phyloP scores from a whole-genome alignment of 495 filamentous ascomycete genomes.

The Penicillium lividum region DNA sequence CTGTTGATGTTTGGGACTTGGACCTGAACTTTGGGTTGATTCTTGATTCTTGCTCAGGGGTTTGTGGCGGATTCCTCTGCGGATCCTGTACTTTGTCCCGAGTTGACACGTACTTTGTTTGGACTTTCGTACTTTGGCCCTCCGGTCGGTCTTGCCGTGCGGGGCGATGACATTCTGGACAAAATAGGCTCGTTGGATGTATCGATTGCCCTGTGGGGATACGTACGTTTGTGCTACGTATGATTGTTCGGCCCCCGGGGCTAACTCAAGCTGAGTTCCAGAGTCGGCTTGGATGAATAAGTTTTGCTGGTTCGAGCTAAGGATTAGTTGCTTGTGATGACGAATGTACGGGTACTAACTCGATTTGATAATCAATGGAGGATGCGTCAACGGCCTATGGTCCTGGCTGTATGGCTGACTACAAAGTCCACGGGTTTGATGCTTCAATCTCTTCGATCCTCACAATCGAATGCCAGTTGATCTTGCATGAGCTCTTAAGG shows the following conservation, averaged over 20 bases:
- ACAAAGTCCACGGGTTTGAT: no score
- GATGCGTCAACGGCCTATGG: no score
- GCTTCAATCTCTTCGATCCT: no score
- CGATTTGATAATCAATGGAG: neutral
- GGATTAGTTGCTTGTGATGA: neutral
- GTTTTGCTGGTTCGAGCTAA: neutral
- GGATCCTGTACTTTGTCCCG: neutral
- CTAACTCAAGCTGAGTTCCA: neutral
- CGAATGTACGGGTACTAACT: neutral
- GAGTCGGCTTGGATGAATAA: neutral
- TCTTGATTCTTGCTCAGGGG: slow-evolving; percentile 1
- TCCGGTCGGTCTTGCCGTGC: slow-evolving; percentile 1
- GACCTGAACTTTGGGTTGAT: neutral
- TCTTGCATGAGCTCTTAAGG: no score
- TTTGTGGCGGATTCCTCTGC: neutral
- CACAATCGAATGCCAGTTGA: no score
- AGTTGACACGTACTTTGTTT: neutral
- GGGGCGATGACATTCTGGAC: slow-evolving; percentile 7
- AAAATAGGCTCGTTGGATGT: slow-evolving; percentile 2
- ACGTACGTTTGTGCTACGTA: neutral
- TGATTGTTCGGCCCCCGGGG: neutral
- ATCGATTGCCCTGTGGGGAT: neutral
- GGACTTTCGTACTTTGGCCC: slow-evolving; percentile 9
- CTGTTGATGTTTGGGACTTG: neutral
- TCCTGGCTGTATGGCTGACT: no score